These are phyloP conservation scores for Seiridium unicorne DNA, from an alignment of 2,329 filamentous ascomycete species.

Conservation along the genomic window DNA sequence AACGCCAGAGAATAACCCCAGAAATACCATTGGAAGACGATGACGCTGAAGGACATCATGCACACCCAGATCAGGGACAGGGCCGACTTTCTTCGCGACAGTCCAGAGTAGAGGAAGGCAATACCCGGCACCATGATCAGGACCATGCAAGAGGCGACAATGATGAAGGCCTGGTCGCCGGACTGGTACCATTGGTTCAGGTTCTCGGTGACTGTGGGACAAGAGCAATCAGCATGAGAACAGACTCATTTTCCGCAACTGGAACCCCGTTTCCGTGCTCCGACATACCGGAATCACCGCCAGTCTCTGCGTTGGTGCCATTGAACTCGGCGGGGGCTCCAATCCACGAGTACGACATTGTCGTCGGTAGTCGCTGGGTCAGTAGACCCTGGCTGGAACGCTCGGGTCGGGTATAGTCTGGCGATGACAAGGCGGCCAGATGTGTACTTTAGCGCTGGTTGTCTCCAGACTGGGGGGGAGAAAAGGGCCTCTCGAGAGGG, in stretches of 20 bases:
- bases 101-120: slow-evolving; percentile 94
- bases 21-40: slow-evolving; percentile 99
- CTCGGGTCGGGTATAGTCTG: slow-evolving; percentile 3
- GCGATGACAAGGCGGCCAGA: background rate
- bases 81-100: slow-evolving; percentile 96
- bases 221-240: background rate
- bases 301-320: slow-evolving; percentile 61
- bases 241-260: background rate
- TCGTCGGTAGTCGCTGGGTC: slow-evolving; percentile 14
- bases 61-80: slow-evolving; percentile 96
- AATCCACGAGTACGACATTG: slow-evolving; percentile 58
- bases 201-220: slow-evolving; percentile 69
- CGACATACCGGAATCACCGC: slow-evolving; percentile 76
- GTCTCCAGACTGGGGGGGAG: background rate
- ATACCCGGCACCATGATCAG: slow-evolving; percentile 96
- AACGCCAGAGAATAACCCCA: slow-evolving; percentile 98
- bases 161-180: slow-evolving; percentile 92
- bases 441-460: background rate
- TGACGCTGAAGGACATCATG: slow-evolving; percentile 88
- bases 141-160: slow-evolving; percentile 88
- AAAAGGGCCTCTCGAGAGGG: background rate
- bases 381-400: background rate
- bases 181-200: slow-evolving; percentile 93
- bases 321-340: slow-evolving; percentile 61
- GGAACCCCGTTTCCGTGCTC: background rate